A percentile compares a stretch with the other conserved stretches of the same genome.
phyloP scores from a whole-genome alignment of 169 alveolate genomes.

The Condylostoma magnum region DNA sequence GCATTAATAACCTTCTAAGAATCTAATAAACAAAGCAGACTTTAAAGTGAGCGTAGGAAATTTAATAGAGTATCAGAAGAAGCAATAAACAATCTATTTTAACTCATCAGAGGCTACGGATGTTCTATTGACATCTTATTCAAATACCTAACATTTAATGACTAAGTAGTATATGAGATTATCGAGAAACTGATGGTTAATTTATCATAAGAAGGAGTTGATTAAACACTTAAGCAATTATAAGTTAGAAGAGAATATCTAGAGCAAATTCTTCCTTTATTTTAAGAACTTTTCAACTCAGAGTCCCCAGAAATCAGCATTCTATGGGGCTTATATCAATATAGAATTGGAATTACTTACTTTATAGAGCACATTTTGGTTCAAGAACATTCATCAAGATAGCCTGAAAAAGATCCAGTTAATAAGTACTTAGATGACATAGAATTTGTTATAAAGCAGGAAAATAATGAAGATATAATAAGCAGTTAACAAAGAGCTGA shows the following conservation, averaged over 20 bases:
- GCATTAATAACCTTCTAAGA: background rate
- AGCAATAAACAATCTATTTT: background rate
- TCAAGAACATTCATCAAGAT: background rate
- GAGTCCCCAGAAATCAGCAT: background rate
- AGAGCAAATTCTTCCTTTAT: background rate
- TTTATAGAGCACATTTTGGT: background rate
- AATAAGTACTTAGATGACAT: conserved; percentile 24
- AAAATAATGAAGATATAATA: background rate
- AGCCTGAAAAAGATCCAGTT: background rate
- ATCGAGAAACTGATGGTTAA: background rate
- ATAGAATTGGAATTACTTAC: background rate
- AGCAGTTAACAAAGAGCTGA: no score
- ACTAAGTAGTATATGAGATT: background rate
- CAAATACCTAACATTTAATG: conserved; percentile 2
- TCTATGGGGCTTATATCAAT: background rate
- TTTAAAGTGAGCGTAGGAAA: background rate
- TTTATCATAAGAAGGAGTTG: background rate
- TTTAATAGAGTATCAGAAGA: background rate
- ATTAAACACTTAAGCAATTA: background rate
- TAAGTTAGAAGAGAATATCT: background rate
- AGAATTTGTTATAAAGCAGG: background rate
- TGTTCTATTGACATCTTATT: background rate
- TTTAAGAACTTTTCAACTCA: background rate
- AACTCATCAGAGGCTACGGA: background rate
- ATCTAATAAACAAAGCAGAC: background rate